Base-by-base conservation (phyloP, 2,329 filamentous ascomycete genomes). In the Westerdykella sp. region DNA sequence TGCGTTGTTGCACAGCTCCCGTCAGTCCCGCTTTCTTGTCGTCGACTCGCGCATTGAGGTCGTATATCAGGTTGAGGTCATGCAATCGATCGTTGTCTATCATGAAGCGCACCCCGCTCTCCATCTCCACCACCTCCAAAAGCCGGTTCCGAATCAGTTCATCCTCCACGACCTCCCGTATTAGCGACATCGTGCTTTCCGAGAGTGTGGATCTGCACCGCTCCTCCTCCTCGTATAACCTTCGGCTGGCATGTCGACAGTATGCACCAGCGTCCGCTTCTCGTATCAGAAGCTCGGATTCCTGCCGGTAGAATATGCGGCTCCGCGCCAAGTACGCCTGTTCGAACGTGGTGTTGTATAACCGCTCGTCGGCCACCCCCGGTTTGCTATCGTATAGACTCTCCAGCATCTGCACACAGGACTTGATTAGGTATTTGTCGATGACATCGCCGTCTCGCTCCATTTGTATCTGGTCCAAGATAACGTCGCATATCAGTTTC, bases 401-500 rank as follows among this genome's bases (percentile, higher is more conserved):
- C 61, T 94, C 91, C 5, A 98, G 76, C 89, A 98, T 96, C 55
- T 85, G 83, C 2, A 88, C 79, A 62, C 87, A 91, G 40, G 86
- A 84, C 52, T 87, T 85, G 54, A 97, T 80, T 4, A 95, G 74
- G 30, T 80, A 78, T 54, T 86, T 83, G 65, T 97, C 87, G 47
- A 97, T 90, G 12, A 87, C 79, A 56, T 96, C 89, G 22, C 91
- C 93, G 45, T 89, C 83, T 22, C 93, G 78, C 66, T 97, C 93
- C 82, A 96, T 89, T 48, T 85, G 81, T 51, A 98, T 85, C 68
- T 96, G 87, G 50, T 95, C 90, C 3, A 97, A 76, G 23, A 97
- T 78, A 12, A 95, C 87, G 5, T 81, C 80, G 56, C 86, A 87
- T 21, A 97, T 72, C 6, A 95, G 79, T 42, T 84, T 78, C 37